Conservation (phyloP, 2,329 filamentous ascomycete genomes). For the Fusarium liriodendri region DNA sequence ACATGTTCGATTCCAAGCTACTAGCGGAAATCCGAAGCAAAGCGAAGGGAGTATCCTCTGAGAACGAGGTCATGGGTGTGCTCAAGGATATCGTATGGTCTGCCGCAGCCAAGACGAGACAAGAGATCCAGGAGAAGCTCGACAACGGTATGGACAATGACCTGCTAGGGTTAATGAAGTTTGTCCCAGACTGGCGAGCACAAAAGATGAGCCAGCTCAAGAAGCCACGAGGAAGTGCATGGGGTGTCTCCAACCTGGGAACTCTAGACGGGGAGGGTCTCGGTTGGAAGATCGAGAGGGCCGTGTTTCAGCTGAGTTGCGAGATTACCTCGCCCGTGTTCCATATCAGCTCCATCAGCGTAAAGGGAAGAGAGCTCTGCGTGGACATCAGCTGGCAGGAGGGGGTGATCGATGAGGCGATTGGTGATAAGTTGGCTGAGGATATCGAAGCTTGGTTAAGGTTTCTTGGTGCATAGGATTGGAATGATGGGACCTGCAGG, state of each 20-base stretch:
- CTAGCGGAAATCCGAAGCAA: slow-evolving; percentile 34
- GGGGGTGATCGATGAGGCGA: slow-evolving; percentile 25
- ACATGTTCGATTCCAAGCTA: slow-evolving; percentile 8
- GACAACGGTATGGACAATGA: slow-evolving; percentile 39
- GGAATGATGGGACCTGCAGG: slow-evolving; percentile 16
- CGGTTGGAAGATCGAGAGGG: slow-evolving; percentile 37
- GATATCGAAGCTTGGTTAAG: slow-evolving; percentile 38
- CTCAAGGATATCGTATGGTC: slow-evolving; percentile 31
- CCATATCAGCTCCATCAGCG: slow-evolving; percentile 35
- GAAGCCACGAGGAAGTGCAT: slow-evolving; percentile 37
- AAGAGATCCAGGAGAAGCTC: slow-evolving; percentile 30
- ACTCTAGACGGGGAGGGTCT: slow-evolving; percentile 35
- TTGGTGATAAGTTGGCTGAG: slow-evolving; percentile 33
- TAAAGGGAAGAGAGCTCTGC: slow-evolving; percentile 36
- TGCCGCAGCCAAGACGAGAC: slow-evolving; percentile 14
- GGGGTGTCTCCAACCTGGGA: slow-evolving; percentile 45
- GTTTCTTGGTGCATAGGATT: slow-evolving; percentile 23
- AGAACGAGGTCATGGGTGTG: slow-evolving; percentile 17
- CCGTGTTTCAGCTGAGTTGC: slow-evolving; percentile 38
- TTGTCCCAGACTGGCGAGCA: slow-evolving; percentile 40
- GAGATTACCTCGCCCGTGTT: slow-evolving; percentile 37
- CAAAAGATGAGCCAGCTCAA: slow-evolving; percentile 27
- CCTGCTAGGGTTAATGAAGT: slow-evolving; percentile 35
- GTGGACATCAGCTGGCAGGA: slow-evolving; percentile 43
- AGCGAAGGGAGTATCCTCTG: slow-evolving; percentile 10